A percentile compares a stretch with the other conserved stretches of the same genome.
Evolutionary conservation across 2,329 filamentous ascomycete species (phyloP).

Genomic region (Magnaporthales sp.): DNA sequence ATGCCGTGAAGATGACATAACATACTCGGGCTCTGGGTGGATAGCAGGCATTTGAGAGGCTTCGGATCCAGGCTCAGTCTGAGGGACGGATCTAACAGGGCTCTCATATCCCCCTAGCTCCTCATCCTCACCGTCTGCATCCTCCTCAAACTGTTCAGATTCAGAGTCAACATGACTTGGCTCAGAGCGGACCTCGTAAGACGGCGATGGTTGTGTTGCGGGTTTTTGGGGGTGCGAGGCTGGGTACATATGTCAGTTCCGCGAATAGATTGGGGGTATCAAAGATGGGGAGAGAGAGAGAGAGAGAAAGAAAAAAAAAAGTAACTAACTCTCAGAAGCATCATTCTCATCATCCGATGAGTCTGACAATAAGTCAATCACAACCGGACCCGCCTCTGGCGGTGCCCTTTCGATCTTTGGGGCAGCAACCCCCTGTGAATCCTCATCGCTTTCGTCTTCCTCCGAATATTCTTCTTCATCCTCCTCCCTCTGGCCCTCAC

Average conservation of each 20-base stretch:
- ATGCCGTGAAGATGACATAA: neutral
- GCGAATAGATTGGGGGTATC: neutral
- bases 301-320: too few relatives aligned
- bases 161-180: neutral
- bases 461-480: constrained; percentile 10
- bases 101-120: constrained; percentile 2
- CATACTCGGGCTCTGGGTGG: neutral
- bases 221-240: neutral
- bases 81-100: neutral
- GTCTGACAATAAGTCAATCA: constrained; percentile 39
- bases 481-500: constrained; percentile 1
- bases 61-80: neutral
- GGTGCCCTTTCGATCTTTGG: neutral
- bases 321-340: neutral
- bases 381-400: constrained; percentile 21
- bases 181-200: constrained; percentile 5
- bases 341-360: constrained; percentile 26
- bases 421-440: constrained; percentile 8
- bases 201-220: constrained; percentile 1
- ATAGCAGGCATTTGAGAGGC: neutral
- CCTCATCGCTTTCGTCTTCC: constrained; percentile 12
- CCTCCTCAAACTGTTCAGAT: constrained; percentile 5
- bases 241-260: neutral
- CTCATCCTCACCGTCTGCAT: constrained; percentile 5
- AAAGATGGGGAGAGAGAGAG: neutral